phyloP scores from a whole-genome alignment of 1,284 basidiomycete species.

The Trametes pubescens region DNA sequence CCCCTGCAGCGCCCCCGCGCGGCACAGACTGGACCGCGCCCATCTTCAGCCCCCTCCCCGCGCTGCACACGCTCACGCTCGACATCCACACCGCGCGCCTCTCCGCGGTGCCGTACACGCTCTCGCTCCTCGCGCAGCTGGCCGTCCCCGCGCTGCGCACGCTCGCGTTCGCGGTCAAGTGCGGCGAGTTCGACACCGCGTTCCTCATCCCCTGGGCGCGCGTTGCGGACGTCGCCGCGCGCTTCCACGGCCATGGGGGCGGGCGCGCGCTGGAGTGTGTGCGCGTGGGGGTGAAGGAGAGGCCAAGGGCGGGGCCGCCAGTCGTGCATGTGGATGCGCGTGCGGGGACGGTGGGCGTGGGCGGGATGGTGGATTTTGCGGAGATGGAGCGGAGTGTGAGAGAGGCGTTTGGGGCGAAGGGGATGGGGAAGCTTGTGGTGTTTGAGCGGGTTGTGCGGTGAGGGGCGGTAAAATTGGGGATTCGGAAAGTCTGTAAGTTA shows the following conservation, averaged over 20 bases:
- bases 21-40: conserved; percentile 9
- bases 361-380: conserved; percentile 15
- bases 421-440: conserved; percentile 15
- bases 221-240: conserved; percentile 24
- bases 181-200: conserved; percentile 26
- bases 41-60: conserved; percentile 21
- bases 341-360: background rate
- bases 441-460: conserved; percentile 17
- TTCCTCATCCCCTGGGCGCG: conserved; percentile 20
- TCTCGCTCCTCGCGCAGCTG: conserved; percentile 27
- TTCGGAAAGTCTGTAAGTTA: too few species aligned
- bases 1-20: conserved; percentile 10
- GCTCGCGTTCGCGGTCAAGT: conserved; percentile 25
- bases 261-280: background rate
- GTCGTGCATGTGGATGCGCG: conserved; percentile 7
- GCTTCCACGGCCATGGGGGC: conserved; percentile 4
- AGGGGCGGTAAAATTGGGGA: background rate
- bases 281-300: conserved; percentile 10
- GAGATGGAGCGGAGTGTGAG: conserved; percentile 25
- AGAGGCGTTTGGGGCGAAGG: conserved; percentile 26
- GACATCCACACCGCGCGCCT: conserved; percentile 28
- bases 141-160: conserved; percentile 23
- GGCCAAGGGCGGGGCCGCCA: conserved; percentile 6
- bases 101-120: conserved; percentile 27
- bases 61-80: conserved; percentile 27